Percentiles rank a stretch among this genome's conserved stretches.
Evolutionary conservation across 345 rosid genomes (phyloP).

Genomic region (Eucalyptus pauciflora): DNA sequence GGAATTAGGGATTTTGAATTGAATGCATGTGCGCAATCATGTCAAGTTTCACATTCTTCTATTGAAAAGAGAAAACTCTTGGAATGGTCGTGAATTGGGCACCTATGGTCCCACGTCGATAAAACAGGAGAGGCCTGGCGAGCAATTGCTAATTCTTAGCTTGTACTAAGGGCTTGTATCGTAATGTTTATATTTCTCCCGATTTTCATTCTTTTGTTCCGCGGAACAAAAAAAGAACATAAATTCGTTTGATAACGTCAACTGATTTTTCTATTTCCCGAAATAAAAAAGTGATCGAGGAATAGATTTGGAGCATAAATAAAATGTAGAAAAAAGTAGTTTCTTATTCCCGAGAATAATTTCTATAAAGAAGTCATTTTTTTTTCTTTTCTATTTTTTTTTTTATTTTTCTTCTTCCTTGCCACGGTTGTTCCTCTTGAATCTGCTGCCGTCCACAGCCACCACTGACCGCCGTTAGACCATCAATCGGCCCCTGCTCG

Average conservation of each 20-base stretch:
- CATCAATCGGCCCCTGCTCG: accelerated
- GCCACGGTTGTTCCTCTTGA: accelerated
- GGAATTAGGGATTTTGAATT: background rate
- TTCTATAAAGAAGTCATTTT: too few species aligned
- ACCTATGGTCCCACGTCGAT: accelerated
- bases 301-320: too few species aligned
- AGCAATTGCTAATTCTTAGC: background rate
- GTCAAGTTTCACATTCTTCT: background rate
- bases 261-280: too few species aligned
- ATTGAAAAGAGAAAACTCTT: background rate
- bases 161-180: accelerated
- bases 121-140: accelerated
- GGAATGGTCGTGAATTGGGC: background rate
- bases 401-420: too few species aligned
- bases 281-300: too few species aligned
- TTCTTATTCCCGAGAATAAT: accelerated
- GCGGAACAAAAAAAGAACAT: accelerated
- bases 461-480: accelerated
- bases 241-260: too few species aligned
- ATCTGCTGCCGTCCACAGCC: accelerated
- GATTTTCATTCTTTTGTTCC: too few species aligned
- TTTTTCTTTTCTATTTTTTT: too few species aligned
- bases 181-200: too few species aligned
- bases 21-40: background rate
- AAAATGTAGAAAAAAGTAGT: accelerated